Percentiles rank a stretch among this genome's conserved stretches.
Conservation (phyloP, 2,329 filamentous ascomycete genomes). For the Aspergillus ibericus region DNA sequence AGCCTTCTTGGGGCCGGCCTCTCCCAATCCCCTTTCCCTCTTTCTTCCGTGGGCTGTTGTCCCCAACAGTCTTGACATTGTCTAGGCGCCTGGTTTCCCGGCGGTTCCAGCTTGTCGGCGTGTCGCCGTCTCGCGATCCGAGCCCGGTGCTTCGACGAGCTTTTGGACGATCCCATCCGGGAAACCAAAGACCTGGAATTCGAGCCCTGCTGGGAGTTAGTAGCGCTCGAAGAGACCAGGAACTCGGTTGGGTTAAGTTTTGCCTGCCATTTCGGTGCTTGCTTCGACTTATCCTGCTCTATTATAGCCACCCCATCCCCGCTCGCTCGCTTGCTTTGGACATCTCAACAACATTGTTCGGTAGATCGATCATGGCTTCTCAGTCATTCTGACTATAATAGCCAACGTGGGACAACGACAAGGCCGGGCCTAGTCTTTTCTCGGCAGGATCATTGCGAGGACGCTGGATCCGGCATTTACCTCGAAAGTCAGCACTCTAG, state of each 20-base stretch:
- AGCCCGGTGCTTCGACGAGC: background rate
- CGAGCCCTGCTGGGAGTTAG: background rate
- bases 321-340: background rate
- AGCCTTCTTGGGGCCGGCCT: background rate
- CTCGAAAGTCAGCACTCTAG: background rate
- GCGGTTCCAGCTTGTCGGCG: background rate
- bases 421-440: background rate
- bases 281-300: background rate
- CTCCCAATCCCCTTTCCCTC: background rate
- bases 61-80: background rate
- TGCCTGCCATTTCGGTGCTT: background rate
- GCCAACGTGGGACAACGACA: background rate
- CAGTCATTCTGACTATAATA: background rate
- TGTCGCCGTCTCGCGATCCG: background rate
- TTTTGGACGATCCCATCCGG: background rate
- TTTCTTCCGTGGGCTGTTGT: background rate
- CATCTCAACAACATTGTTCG: background rate
- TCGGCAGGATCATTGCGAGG: background rate
- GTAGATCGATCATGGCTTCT: slow-evolving; percentile 1
- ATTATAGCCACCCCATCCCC: background rate
- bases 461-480: background rate
- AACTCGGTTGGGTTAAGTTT: background rate
- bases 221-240: background rate
- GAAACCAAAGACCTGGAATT: background rate
- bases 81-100: background rate